Evolutionary conservation across 108 stramenopile species (phyloP).

Genomic region (Chaetoceros tenuissimus): DNA sequence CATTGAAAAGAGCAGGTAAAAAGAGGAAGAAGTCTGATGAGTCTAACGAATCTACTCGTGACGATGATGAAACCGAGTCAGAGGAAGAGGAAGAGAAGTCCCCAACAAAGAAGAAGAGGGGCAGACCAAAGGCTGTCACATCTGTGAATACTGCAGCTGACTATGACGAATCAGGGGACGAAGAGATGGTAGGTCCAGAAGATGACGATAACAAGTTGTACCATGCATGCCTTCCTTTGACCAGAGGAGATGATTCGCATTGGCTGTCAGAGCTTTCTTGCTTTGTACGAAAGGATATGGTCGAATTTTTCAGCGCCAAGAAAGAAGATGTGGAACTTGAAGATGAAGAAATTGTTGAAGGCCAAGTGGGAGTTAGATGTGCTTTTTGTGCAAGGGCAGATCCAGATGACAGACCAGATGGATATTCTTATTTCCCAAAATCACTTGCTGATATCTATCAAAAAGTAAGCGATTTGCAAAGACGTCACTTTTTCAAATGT

Average conservation of each 20-base stretch:
- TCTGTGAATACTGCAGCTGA: constrained; percentile 3
- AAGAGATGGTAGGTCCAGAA: not conserved
- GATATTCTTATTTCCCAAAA: constrained; percentile 60
- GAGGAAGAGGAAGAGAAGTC: constrained; percentile 25
- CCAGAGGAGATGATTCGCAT: constrained; percentile 59
- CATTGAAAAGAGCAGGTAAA: constrained; percentile 13
- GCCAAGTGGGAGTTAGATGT: constrained; percentile 77
- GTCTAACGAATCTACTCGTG: constrained; percentile 2
- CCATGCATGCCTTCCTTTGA: constrained; percentile 55
- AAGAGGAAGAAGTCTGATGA: constrained; percentile 7
- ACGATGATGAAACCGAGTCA: constrained; percentile 20
- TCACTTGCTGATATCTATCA: constrained; percentile 39
- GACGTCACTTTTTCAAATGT: constrained; percentile 65
- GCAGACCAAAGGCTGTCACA: constrained; percentile 2
- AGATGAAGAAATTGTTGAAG: constrained; percentile 8
- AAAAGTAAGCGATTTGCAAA: constrained; percentile 68
- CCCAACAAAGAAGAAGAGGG: constrained; percentile 4
- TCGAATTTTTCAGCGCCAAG: constrained; percentile 62
- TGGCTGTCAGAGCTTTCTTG: constrained; percentile 78
- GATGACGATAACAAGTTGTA: constrained; percentile 15
- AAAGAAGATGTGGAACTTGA: constrained; percentile 27
- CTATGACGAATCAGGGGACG: constrained; percentile 14
- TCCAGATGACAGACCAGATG: constrained; percentile 28
- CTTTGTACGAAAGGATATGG: constrained; percentile 65
- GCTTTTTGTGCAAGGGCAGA: constrained; percentile 53